phyloP scores from a whole-genome alignment of 2,329 filamentous ascomycete species.

The Dryadomyces quercivorus region DNA sequence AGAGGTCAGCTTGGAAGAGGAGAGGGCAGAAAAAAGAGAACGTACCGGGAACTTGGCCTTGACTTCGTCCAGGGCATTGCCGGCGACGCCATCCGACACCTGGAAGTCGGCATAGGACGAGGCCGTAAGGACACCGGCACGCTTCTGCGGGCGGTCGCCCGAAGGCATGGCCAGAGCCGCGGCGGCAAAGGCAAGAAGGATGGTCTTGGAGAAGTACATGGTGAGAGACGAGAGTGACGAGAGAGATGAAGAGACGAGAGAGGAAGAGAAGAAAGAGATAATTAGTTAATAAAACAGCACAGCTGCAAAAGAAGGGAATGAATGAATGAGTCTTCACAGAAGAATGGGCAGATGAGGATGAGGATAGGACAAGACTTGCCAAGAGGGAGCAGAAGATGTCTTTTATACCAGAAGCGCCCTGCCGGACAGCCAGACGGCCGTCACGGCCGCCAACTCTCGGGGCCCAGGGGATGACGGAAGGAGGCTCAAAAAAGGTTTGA shows the following conservation, averaged over 20 bases:
- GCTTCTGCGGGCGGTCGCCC: conserved; percentile 13
- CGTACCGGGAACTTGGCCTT: conserved; percentile 40
- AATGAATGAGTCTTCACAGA: conserved; percentile 9
- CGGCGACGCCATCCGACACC: conserved; percentile 36
- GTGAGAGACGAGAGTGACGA: conserved; percentile 2
- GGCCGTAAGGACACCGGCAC: conserved; percentile 18
- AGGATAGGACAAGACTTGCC: neutral
- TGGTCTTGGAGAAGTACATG: conserved; percentile 25
- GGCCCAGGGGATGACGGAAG: too few species aligned
- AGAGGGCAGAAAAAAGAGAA: neutral
- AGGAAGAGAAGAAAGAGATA: too few species aligned
- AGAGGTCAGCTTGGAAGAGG: neutral
- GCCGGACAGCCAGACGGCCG: too few species aligned
- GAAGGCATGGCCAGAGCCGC: conserved; percentile 22
- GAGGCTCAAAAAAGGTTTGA: neutral
- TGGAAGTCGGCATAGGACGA: conserved; percentile 28
- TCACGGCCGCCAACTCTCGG: too few species aligned
- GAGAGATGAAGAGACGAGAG: neutral
- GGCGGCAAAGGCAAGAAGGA: conserved; percentile 23
- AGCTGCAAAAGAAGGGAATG: neutral
- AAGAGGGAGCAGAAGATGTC: neutral
- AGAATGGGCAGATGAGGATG: neutral
- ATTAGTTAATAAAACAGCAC: neutral
- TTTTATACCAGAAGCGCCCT: neutral
- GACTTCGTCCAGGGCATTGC: conserved; percentile 41